Conservation (phyloP, 768 basidiomycete species). For the Phaffia australis region DNA sequence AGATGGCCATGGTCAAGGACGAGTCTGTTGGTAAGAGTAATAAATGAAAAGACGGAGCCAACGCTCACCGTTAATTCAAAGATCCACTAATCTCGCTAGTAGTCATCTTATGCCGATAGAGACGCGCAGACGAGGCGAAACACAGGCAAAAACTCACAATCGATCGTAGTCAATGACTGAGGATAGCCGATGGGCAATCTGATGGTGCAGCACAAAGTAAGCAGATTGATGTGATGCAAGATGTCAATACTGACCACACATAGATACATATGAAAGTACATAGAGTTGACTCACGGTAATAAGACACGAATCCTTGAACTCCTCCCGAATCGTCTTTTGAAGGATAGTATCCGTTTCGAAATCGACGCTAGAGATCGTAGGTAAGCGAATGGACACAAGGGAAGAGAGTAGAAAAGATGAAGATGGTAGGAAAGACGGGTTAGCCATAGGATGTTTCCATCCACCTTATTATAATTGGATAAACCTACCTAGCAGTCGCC, state of each 20-base stretch:
- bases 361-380: constrained; percentile 36
- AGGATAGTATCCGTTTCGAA: constrained; percentile 38
- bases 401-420: background rate
- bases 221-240: background rate
- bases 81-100: too few species aligned
- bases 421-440: background rate
- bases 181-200: constrained; percentile 30
- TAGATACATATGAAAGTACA: too few species aligned
- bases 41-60: too few species aligned
- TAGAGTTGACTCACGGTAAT: constrained; percentile 34
- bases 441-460: background rate
- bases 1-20: constrained; percentile 38
- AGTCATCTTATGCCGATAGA: too few species aligned
- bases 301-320: constrained; percentile 34
- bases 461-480: background rate
- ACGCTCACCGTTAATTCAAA: too few species aligned
- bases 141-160: constrained; percentile 17
- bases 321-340: constrained; percentile 36
- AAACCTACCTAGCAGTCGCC: background rate
- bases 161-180: constrained; percentile 39
- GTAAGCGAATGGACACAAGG: too few species aligned
- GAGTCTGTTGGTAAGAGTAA: constrained; percentile 22
- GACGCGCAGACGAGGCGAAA: too few species aligned
- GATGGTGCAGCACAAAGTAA: background rate
- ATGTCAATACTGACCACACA: constrained; percentile 3